Conservation (phyloP, 2,329 filamentous ascomycete species). For the Alternaria conjuncta region DNA sequence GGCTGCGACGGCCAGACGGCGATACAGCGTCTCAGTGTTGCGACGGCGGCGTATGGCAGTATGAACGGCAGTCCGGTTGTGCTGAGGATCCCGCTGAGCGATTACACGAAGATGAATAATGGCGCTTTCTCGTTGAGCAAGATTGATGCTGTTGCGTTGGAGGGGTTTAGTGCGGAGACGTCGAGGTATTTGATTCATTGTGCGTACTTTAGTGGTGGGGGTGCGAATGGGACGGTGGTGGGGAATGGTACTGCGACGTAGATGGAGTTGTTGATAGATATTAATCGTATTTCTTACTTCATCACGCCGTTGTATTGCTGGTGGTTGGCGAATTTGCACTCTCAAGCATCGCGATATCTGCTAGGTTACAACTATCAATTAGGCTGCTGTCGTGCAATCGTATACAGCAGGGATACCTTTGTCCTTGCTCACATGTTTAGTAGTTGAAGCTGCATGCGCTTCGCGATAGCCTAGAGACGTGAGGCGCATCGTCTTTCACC, state of each 20-base stretch:
- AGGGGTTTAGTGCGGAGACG: conserved; percentile 2
- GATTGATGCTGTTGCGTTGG: conserved; percentile 9
- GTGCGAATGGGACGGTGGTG: not conserved
- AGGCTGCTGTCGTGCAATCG: not conserved
- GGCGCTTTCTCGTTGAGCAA: conserved; percentile 1
- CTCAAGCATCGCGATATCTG: not conserved
- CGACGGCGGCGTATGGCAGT: conserved; percentile 1
- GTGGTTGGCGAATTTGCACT: not conserved
- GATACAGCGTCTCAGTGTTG: conserved; percentile 5
- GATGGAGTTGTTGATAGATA: not conserved
- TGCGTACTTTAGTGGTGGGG: conserved; percentile 5
- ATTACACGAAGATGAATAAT: not conserved
- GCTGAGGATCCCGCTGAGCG: conserved; percentile 4
- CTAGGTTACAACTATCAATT: rapidly evolving
- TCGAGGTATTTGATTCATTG: conserved; percentile 8
- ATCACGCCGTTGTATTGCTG: not conserved
- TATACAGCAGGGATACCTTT: not conserved
- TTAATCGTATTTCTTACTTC: not conserved
- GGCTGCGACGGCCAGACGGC: not conserved
- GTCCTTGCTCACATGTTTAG: not conserved
- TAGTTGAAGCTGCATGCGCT: not conserved
- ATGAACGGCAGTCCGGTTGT: conserved; percentile 5
- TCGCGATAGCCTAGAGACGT: no score
- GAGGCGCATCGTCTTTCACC: no score
- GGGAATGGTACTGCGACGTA: not conserved